These are phyloP conservation scores for Trichoderma afroharzianum DNA, from an alignment of 2,329 filamentous ascomycete genomes.

Conservation along the genomic window DNA sequence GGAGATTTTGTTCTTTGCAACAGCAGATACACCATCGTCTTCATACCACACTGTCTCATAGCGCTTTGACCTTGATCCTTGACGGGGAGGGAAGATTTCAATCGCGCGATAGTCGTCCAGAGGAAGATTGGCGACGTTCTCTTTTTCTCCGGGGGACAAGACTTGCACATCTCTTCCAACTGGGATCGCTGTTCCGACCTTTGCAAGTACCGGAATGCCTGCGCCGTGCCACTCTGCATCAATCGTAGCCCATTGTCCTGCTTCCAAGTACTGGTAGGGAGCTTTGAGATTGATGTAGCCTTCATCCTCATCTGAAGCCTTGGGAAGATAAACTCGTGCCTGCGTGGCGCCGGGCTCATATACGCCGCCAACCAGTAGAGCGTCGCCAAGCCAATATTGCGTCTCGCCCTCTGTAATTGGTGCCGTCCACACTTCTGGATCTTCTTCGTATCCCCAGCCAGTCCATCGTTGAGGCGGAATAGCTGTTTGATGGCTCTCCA, in stretches of 20 bases:
- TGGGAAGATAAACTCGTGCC: constrained; percentile 60
- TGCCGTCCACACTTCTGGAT: constrained; percentile 62
- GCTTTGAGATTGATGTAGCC: constrained; percentile 62
- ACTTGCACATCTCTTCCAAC: constrained; percentile 37
- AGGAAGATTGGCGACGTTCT: constrained; percentile 37
- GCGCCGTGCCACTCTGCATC: constrained; percentile 42
- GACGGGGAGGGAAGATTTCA: constrained; percentile 40
- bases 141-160: constrained; percentile 33
- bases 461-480: constrained; percentile 67
- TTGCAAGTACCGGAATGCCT: constrained; percentile 38
- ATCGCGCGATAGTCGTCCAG: constrained; percentile 41
- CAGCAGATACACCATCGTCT: constrained; percentile 36
- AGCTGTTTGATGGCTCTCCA: constrained; percentile 59
- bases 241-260: constrained; percentile 39
- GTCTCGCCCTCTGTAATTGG: constrained; percentile 60
- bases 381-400: constrained; percentile 71
- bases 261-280: constrained; percentile 54
- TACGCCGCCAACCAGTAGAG: constrained; percentile 63
- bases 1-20: constrained; percentile 31
- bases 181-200: constrained; percentile 38
- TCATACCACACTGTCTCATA: constrained; percentile 35
- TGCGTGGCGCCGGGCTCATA: constrained; percentile 56
- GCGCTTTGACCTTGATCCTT: constrained; percentile 22
- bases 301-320: constrained; percentile 49
- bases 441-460: constrained; percentile 67